phyloP scores from a whole-genome alignment of 148 eudicot species.

The Spergularia bocconei region DNA sequence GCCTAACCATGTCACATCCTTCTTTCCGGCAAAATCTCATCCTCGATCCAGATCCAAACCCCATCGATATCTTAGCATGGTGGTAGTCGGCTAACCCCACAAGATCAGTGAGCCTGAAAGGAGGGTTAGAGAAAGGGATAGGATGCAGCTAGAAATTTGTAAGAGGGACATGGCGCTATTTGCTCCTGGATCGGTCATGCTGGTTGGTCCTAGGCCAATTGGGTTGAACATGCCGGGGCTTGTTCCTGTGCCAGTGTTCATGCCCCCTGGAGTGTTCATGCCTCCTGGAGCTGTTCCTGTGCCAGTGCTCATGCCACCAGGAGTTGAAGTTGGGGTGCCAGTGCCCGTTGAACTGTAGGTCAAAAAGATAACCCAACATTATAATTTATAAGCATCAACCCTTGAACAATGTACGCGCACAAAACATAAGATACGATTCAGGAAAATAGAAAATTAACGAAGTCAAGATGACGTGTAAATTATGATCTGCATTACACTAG shows the following conservation, averaged over 20 bases:
- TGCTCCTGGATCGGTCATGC: neutral
- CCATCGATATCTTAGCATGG: neutral
- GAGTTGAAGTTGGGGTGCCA: neutral
- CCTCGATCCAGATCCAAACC: constrained; percentile 3
- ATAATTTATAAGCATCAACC: neutral
- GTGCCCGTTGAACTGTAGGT: neutral
- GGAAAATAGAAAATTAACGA: too few relatives aligned
- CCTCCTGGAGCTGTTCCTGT: neutral
- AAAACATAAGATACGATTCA: neutral
- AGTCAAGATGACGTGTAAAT: neutral
- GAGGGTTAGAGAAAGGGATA: constrained; percentile 10
- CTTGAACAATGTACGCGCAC: neutral
- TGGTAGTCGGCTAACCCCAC: neutral
- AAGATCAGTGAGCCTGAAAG: neutral
- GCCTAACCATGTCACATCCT: constrained; percentile 6
- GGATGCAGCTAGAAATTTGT: neutral
- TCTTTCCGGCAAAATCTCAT: constrained; percentile 18
- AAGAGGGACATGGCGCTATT: constrained; percentile 5
- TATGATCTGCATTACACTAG: neutral
- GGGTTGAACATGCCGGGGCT: constrained; percentile 1
- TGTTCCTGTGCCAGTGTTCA: neutral
- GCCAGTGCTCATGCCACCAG: constrained; percentile 2
- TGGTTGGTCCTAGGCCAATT: constrained; percentile 4
- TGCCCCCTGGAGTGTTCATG: neutral
- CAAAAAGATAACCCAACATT: neutral